phyloP scores from a whole-genome alignment of 2,329 filamentous ascomycete genomes.

The Cadophora luteo-olivacea region DNA sequence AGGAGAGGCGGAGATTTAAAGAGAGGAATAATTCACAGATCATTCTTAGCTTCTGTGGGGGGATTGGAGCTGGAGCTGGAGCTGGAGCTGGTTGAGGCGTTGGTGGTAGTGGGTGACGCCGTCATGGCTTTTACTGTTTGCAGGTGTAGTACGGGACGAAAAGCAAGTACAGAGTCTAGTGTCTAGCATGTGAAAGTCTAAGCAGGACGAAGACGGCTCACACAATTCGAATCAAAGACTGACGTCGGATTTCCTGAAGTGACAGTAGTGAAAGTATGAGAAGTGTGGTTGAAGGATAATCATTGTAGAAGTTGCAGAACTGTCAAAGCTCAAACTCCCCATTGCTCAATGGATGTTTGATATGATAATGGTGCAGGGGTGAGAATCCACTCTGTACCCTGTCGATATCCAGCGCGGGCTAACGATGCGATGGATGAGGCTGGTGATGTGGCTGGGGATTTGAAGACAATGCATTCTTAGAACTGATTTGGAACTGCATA shows the following conservation, averaged over 20 bases:
- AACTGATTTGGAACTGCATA: neutral
- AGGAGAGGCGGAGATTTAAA: slow-evolving; percentile 19
- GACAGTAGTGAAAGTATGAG: neutral
- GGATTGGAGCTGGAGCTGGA: slow-evolving; percentile 47
- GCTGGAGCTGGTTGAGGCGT: slow-evolving; percentile 45
- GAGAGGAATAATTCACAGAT: slow-evolving; percentile 35
- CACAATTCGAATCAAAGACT: neutral
- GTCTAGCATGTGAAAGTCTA: slow-evolving; percentile 23
- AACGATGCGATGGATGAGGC: neutral
- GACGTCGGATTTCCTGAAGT: slow-evolving; percentile 9
- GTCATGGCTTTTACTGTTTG: slow-evolving; percentile 28
- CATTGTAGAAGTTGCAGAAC: slow-evolving; percentile 34
- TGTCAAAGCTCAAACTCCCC: slow-evolving; percentile 32
- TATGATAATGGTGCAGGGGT: slow-evolving; percentile 27
- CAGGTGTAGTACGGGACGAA: slow-evolving; percentile 21
- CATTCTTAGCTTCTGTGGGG: slow-evolving; percentile 47
- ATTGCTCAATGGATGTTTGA: slow-evolving; percentile 26
- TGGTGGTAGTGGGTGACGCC: slow-evolving; percentile 23
- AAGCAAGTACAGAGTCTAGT: slow-evolving; percentile 17
- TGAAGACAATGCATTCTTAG: neutral
- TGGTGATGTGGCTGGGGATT: slow-evolving; percentile 10
- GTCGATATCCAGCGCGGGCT: neutral
- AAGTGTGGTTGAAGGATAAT: slow-evolving; percentile 19
- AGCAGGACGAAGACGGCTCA: neutral
- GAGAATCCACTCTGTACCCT: slow-evolving; percentile 17